Evolutionary conservation across 2,329 filamentous ascomycete genomes (phyloP), one percentile per base, ranked within the genome.

Genomic region (Aureobasidium melanogenum): DNA sequence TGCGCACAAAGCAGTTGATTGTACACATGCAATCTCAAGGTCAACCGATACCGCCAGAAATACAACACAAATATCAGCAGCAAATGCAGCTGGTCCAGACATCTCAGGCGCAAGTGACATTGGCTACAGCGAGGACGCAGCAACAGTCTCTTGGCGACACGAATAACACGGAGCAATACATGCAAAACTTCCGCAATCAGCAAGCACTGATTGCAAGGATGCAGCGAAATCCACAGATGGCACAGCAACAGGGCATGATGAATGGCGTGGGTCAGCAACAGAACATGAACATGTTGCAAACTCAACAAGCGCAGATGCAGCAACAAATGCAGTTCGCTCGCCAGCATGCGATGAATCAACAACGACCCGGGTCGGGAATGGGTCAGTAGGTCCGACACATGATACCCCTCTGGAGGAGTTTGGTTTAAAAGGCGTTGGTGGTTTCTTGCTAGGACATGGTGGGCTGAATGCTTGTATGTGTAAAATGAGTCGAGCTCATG

Each of bases 91-190:
- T 72, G 43, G 63, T 69, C 65, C 60, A 63, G 24, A 24, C 36
- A 3, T 59, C 66, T 47, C 62, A 64, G 43, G 61, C 63, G 47
- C 64, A 66, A 44, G 30, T 57, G 41, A 26, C 51, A 22, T 28
- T 34, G 15, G 50, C 44, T n/a, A 50, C 56, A 15, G 46, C 61
- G n/a, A 64, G 62, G 30, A 59, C 60, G n/a, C 32, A 43, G 24
- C 56, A 59, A 32, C 60, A 62, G 38, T 22, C 43, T 17, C 63
- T 65, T 38, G 63, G 63, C 43, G 62, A 65, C 46, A 65, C 68
- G 43, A 69, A 68, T 65, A 70, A 67, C 17, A 69, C 68, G 62
- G 69, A 72, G 62, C 70, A 73, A 50, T 72, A 71, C 47, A 72
- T 73, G 69, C 65, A 66, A 52, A 68, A 68, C 26, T 62, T 72